phyloP scores from a whole-genome alignment of 2,329 filamentous ascomycete genomes.

The Cercospora berteroae region DNA sequence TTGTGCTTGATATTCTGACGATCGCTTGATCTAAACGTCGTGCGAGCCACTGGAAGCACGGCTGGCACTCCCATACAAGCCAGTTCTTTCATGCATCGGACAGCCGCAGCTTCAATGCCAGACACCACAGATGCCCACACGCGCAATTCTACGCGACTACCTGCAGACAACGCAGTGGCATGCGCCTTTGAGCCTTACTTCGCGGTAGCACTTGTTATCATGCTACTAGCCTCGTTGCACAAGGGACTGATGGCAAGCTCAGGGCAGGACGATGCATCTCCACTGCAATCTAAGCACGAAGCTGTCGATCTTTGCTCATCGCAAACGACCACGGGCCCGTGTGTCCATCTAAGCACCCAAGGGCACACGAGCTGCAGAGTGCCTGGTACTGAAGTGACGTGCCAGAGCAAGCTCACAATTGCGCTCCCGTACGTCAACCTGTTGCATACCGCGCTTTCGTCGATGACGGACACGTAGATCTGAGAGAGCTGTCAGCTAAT shows the following conservation, averaged over 20 bases:
- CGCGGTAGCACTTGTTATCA: not conserved
- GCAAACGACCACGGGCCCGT: not conserved
- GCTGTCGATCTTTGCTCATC: not conserved
- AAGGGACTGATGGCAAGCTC: not conserved
- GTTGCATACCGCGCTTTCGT: not conserved
- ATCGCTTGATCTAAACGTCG: not conserved
- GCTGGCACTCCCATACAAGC: not conserved
- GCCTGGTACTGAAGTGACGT: not conserved
- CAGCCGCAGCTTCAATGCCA: not conserved
- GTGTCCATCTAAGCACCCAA: not conserved
- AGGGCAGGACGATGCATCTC: not conserved
- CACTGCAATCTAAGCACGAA: not conserved
- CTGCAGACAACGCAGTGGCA: not conserved
- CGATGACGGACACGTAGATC: not conserved
- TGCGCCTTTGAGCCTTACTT: not conserved
- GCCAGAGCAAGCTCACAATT: not conserved
- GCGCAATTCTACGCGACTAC: not conserved
- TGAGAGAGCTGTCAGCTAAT: not conserved
- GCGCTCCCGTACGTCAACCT: not conserved
- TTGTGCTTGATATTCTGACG: not conserved
- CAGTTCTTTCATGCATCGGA: not conserved
- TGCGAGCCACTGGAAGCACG: not conserved
- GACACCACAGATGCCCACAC: not conserved
- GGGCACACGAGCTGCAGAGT: not conserved
- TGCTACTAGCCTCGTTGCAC: not conserved